Base-by-base conservation (phyloP, 208 protist genomes). In the Vickermania ingenoplastis region DNA sequence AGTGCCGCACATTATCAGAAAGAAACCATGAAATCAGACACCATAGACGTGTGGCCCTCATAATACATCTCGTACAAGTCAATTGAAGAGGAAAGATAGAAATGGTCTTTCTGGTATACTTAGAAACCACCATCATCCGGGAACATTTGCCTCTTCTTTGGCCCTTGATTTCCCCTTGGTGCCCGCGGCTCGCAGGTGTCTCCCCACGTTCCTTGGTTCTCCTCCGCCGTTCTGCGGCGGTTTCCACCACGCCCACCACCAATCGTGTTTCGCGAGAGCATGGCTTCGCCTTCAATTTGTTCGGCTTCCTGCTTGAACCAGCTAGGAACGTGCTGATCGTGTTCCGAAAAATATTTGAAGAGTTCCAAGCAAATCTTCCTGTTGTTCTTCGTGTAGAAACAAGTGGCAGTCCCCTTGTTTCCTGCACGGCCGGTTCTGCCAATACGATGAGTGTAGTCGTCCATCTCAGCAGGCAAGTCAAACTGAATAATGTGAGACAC, bases 371-470 rank as follows among this genome's bases (percentile, higher is more conserved):
- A 71, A 22, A 95, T 61, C 41, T 70, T 66, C 22, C 78, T 67
- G 65, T 79, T 81, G 50, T 65, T 63, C 28, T 55, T 30, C 54
- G 68, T 81, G 68, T 98, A 95, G 73, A 99, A 98, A 31, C 91
- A 73, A 13, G 95, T 98, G 2, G 98, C 95, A 7, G 87, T 59
- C 63, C 98, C 97, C 55, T 78, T 87, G 75, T 98, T 98, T 54
- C 97, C 97, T 1, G 95, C 97, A 62, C 98, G 86, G 22, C 98
- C 99, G 3, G 98, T 99, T 79, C 99, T 88, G 65, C 99, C 98
- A 72, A 99, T 99, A 53, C 98, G 85, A 81, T 99, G 98, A 2
- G 98, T 95, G 79, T 99, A 99, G 67, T 99, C 96, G 53, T 99
- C 96, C 71, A 99, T 97, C 75, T 96, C 82, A 21, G 76, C 73